Conservation (phyloP, 192 early-diverging fungal species). For the Linnemannia hyalina region DNA sequence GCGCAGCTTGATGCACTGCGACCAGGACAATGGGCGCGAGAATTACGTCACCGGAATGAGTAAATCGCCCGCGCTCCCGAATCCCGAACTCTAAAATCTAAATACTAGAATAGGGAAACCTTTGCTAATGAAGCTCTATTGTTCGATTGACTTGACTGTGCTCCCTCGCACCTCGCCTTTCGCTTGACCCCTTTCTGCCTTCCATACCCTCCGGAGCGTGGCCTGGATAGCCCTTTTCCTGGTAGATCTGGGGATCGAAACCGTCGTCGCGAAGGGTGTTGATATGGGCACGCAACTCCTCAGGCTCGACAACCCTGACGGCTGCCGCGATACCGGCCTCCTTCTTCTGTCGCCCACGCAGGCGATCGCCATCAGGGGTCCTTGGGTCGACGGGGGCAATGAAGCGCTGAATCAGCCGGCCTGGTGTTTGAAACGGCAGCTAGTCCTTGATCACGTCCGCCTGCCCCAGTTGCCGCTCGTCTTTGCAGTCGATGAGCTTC, state of each 20-base stretch:
- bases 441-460: neutral
- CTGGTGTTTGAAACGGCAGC: constrained; percentile 12
- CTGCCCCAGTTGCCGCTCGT: neutral
- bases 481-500: constrained; percentile 8
- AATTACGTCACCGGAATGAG: too few relatives aligned
- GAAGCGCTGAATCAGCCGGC: constrained; percentile 5
- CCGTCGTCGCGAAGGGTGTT: constrained; percentile 8
- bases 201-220: too few relatives aligned
- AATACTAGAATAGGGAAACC: too few relatives aligned
- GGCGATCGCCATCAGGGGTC: constrained; percentile 9
- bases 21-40: too few relatives aligned
- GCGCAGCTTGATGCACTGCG: too few relatives aligned
- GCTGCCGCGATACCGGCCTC: constrained; percentile 5
- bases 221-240: constrained; percentile 29
- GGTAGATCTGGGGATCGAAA: constrained; percentile 27
- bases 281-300: constrained; percentile 18
- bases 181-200: too few relatives aligned
- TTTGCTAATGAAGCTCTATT: too few relatives aligned
- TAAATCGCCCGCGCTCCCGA: too few relatives aligned
- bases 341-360: constrained; percentile 21
- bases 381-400: constrained; percentile 16
- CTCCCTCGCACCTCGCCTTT: too few relatives aligned
- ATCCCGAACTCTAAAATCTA: too few relatives aligned
- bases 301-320: constrained; percentile 9
- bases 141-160: too few relatives aligned